phyloP scores from a whole-genome alignment of 2,329 filamentous ascomycete species.

The Pseudogymnoascus sp. region DNA sequence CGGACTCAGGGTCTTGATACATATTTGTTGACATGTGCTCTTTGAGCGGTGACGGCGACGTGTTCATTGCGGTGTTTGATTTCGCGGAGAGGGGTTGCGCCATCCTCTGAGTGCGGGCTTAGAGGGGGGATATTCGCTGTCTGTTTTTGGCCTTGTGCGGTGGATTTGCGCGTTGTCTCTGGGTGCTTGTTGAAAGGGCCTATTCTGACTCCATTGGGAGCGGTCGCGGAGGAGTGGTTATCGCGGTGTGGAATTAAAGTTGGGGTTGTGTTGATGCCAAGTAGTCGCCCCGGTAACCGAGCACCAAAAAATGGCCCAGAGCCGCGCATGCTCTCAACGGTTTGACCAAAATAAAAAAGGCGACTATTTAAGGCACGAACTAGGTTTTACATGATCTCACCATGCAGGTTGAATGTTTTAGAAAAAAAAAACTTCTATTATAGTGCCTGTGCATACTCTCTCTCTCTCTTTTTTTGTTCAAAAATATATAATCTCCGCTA shows the following conservation, averaged over 20 bases:
- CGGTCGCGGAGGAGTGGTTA: background rate
- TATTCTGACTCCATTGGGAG: background rate
- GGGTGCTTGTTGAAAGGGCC: background rate
- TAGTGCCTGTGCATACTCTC: background rate
- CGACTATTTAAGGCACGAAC: background rate
- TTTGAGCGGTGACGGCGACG: background rate
- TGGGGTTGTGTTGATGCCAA: background rate
- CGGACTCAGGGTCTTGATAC: constrained; percentile 3
- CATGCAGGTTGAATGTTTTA: background rate
- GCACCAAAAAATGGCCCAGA: background rate
- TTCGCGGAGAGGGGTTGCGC: background rate
- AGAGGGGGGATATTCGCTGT: background rate
- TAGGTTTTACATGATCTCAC: background rate
- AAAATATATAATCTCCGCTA: background rate
- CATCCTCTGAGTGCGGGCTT: background rate
- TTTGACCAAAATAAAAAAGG: background rate
- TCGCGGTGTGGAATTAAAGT: background rate
- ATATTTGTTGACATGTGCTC: background rate
- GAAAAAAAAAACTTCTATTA: background rate
- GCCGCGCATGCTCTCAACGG: background rate
- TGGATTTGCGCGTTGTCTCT: background rate
- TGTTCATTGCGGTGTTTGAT: constrained; percentile 6
- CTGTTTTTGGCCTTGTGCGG: background rate
- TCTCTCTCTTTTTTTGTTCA: background rate
- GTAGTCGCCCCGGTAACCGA: background rate